These are phyloP conservation scores for Penicillium manginii DNA, from an alignment of 495 filamentous ascomycete genomes.

Conservation along the genomic window DNA sequence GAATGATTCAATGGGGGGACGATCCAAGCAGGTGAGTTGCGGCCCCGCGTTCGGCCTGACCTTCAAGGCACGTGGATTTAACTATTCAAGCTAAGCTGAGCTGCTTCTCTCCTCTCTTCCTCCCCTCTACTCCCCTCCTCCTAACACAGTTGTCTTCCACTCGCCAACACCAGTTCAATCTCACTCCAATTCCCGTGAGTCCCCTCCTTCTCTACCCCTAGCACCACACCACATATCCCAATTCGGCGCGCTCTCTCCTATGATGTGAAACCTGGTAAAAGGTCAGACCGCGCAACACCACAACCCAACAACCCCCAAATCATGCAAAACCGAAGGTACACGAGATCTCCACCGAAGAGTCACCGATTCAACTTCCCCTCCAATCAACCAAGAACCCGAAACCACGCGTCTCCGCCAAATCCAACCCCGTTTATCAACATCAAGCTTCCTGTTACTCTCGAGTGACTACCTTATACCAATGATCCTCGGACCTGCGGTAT, in stretches of 20 bases:
- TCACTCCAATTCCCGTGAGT: neutral
- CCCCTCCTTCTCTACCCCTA: neutral
- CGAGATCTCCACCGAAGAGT: slow-evolving; percentile 1
- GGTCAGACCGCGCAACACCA: slow-evolving; percentile 53
- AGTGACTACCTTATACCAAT: neutral
- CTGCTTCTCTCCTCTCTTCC: neutral
- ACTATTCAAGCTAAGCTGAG: neutral
- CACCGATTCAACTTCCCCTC: neutral
- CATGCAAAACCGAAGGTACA: slow-evolving; percentile 32
- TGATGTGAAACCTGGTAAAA: slow-evolving; percentile 68
- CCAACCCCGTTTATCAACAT: neutral
- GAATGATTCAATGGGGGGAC: neutral
- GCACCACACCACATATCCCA: slow-evolving; percentile 5
- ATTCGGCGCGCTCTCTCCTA: slow-evolving; percentile 37
- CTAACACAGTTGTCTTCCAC: neutral
- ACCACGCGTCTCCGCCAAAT: neutral
- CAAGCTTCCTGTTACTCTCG: neutral
- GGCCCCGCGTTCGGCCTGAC: slow-evolving; percentile 32
- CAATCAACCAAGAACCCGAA: neutral
- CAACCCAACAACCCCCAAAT: slow-evolving; percentile 15
- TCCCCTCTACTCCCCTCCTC: neutral
- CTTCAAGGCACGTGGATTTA: slow-evolving; percentile 13
- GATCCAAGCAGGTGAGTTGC: neutral
- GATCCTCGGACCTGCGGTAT: no score
- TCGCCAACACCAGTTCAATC: neutral